Conservation (phyloP, 257 asterid species). For the Solanum arcanum region DNA sequence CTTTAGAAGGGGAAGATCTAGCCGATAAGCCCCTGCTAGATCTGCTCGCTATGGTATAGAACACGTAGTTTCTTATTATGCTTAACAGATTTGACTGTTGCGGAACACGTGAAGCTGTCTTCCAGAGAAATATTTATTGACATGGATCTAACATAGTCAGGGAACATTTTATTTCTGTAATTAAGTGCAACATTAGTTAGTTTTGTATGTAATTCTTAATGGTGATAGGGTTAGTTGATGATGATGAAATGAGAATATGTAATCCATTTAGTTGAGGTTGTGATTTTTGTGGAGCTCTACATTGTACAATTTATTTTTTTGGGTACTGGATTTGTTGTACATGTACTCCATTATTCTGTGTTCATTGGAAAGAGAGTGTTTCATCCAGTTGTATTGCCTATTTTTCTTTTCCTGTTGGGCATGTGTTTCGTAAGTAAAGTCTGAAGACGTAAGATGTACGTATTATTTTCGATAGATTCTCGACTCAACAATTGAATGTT, state of each 20-base stretch:
- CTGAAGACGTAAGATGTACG: too few relatives aligned
- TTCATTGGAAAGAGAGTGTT: not conserved
- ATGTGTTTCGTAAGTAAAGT: not conserved
- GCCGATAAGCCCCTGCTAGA: conserved; percentile 5
- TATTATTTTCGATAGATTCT: too few relatives aligned
- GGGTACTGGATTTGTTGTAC: not conserved
- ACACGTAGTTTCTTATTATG: not conserved
- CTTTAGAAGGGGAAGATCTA: conserved; percentile 44
- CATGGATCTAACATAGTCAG: not conserved
- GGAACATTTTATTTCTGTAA: not conserved
- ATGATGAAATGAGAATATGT: not conserved
- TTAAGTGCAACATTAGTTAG: not conserved
- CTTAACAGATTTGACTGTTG: not conserved
- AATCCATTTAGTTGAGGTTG: not conserved
- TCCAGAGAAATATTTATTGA: not conserved
- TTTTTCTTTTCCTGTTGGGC: not conserved
- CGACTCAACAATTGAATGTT: too few relatives aligned
- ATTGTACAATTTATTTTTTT: not conserved
- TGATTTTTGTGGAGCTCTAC: not conserved
- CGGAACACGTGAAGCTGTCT: not conserved
- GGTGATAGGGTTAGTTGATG: not conserved
- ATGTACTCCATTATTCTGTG: not conserved
- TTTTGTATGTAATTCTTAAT: not conserved
- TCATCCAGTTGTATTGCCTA: not conserved
- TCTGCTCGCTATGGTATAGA: not conserved